phyloP scores from a whole-genome alignment of 2,329 filamentous ascomycete genomes.

The Nemania sp. region DNA sequence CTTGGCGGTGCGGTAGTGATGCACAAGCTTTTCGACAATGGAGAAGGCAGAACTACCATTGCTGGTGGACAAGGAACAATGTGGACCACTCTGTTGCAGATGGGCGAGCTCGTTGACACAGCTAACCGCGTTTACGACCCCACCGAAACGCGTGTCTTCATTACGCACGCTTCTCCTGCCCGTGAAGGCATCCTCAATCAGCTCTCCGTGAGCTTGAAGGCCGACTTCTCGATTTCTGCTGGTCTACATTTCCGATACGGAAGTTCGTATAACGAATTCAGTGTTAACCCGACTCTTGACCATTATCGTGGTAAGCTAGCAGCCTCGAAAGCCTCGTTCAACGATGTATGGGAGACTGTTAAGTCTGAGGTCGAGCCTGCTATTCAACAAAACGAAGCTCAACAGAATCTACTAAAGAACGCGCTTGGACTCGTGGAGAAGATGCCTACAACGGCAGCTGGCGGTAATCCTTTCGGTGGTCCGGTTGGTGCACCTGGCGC shows the following conservation, averaged over 20 bases:
- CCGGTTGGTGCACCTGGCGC: slow-evolving; percentile 77
- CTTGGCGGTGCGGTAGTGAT: slow-evolving; percentile 97
- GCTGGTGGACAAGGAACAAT: slow-evolving; percentile 98
- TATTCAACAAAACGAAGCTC: slow-evolving; percentile 91
- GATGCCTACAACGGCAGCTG: slow-evolving; percentile 95
- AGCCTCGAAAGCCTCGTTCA: slow-evolving; percentile 97
- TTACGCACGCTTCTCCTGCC: slow-evolving; percentile 96
- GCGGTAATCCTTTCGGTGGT: slow-evolving; percentile 96
- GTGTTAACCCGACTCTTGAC: slow-evolving; percentile 96
- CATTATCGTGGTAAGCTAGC: slow-evolving; percentile 99
- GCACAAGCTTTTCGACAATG: slow-evolving; percentile 99
- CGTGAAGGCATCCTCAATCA: slow-evolving; percentile 97
- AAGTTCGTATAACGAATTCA: slow-evolving; percentile 99
- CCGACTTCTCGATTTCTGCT: slow-evolving; percentile 97
- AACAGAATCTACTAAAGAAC: slow-evolving; percentile 91
- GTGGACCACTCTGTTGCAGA: slow-evolving; percentile 98
- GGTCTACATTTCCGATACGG: slow-evolving; percentile 98
- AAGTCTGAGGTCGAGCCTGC: slow-evolving; percentile 95
- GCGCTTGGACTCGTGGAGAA: slow-evolving; percentile 95
- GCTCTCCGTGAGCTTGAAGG: slow-evolving; percentile 95
- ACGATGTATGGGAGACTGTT: slow-evolving; percentile 99
- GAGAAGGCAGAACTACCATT: slow-evolving; percentile 96
- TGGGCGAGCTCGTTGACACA: slow-evolving; percentile 97
- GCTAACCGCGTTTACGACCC: slow-evolving; percentile 98
- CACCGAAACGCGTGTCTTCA: slow-evolving; percentile 94